Conservation (phyloP, 2,329 filamentous ascomycete species). For the Celoporthe dispersa region DNA sequence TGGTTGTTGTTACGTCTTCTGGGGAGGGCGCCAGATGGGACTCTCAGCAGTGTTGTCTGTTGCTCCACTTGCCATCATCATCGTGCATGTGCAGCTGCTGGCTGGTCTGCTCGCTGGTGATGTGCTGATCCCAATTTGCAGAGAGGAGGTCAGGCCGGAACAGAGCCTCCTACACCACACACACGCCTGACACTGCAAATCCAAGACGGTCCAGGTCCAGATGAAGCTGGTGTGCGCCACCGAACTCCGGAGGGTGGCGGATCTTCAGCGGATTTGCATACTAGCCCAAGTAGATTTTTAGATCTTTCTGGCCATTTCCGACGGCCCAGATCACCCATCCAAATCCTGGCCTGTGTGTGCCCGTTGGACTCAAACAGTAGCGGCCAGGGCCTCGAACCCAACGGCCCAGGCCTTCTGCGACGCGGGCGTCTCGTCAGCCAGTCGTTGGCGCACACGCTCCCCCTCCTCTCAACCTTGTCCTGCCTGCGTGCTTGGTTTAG, state of each 20-base stretch:
- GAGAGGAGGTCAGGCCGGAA: slow-evolving; percentile 10
- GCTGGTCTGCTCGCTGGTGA: too few species aligned
- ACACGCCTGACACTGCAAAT: not conserved
- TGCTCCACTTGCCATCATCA: not conserved
- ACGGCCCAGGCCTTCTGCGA: not conserved
- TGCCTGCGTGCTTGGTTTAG: not conserved
- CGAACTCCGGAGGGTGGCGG: slow-evolving; percentile 4
- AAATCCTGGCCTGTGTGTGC: not conserved
- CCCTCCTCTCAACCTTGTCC: not conserved
- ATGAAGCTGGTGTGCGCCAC: slow-evolving; percentile 15
- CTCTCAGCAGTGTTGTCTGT: not conserved
- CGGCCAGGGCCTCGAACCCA: slow-evolving; percentile 1
- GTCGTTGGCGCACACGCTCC: slow-evolving; percentile 12
- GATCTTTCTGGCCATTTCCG: not conserved
- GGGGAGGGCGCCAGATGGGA: not conserved
- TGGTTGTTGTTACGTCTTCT: too few species aligned
- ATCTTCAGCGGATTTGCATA: not conserved
- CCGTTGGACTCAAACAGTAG: not conserved
- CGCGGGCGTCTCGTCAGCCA: slow-evolving; percentile 4
- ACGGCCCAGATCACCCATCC: slow-evolving; percentile 10
- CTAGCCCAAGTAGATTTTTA: slow-evolving; percentile 16
- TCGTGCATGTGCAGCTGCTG: not conserved
- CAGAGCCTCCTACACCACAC: slow-evolving; percentile 22
- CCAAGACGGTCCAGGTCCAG: slow-evolving; percentile 14
- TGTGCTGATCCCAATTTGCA: slow-evolving; percentile 8